These are phyloP conservation scores for Parasarocladium wereldwijsianum DNA, from an alignment of 2,329 filamentous ascomycete species.

Conservation along the genomic window DNA sequence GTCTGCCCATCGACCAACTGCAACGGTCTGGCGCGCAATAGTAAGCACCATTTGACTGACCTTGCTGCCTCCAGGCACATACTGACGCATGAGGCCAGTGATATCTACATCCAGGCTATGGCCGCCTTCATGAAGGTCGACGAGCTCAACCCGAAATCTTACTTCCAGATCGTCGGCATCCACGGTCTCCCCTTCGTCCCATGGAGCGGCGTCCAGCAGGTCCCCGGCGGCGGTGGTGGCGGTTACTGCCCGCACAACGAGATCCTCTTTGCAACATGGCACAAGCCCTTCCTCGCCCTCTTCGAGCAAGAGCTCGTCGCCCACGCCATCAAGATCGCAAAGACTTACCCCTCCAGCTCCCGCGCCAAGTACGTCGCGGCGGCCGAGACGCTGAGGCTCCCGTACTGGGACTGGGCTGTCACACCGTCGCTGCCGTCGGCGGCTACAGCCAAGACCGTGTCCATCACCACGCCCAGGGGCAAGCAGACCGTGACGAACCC, in stretches of 20 bases:
- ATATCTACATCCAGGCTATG: conserved; percentile 4
- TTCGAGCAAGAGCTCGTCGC: conserved; percentile 42
- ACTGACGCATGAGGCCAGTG: conserved; percentile 1
- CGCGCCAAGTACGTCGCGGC: conserved; percentile 25
- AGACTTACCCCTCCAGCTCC: conserved; percentile 21
- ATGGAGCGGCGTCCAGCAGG: conserved; percentile 24
- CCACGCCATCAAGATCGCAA: conserved; percentile 30
- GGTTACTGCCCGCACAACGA: conserved; percentile 35
- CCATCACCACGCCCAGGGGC: conserved; percentile 25
- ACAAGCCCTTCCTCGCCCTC: conserved; percentile 38
- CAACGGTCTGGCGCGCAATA: not conserved
- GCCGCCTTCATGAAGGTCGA: conserved; percentile 3
- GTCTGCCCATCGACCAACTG: conserved; percentile 1
- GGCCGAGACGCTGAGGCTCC: conserved; percentile 29
- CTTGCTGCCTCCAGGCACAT: not conserved
- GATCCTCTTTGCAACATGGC: conserved; percentile 36
- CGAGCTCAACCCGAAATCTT: conserved; percentile 2
- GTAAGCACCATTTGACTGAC: not conserved
- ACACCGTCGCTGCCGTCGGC: conserved; percentile 25
- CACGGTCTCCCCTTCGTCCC: conserved; percentile 2
- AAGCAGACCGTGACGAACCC: conserved; percentile 32
- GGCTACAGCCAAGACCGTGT: conserved; percentile 19
- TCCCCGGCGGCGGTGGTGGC: conserved; percentile 13
- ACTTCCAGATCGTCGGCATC: conserved; percentile 4
- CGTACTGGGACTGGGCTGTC: conserved; percentile 41